Conservation (phyloP, 495 filamentous ascomycete species). For the Daldinia decipiens region DNA sequence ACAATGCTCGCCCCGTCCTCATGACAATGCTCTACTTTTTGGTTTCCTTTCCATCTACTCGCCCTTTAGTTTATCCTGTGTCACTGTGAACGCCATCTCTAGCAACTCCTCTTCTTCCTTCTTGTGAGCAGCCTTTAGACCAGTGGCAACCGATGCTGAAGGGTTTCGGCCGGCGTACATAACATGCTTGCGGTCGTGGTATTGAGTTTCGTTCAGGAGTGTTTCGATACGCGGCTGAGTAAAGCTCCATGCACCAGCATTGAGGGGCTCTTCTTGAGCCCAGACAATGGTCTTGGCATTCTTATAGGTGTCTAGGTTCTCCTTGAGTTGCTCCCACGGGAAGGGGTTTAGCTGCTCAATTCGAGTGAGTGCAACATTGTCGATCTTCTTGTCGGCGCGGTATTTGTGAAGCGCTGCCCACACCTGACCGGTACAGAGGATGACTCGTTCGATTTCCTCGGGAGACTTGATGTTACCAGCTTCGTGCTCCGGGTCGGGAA, state of each 20-base stretch:
- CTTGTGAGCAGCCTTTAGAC: constrained; percentile 84
- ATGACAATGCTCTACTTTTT: constrained; percentile 31
- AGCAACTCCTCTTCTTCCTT: constrained; percentile 96
- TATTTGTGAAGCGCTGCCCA: constrained; percentile 91
- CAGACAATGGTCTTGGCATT: constrained; percentile 97
- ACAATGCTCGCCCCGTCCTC: constrained; percentile 28
- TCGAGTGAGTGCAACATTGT: constrained; percentile 90
- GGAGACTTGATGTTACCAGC: constrained; percentile 74
- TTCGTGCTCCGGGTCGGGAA: constrained; percentile 84
- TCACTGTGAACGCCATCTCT: constrained; percentile 72
- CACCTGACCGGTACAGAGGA: constrained; percentile 95
- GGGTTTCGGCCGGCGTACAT: constrained; percentile 95
- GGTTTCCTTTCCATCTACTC: constrained; percentile 58
- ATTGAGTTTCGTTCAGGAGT: constrained; percentile 85
- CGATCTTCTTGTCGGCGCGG: constrained; percentile 82
- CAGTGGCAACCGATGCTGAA: constrained; percentile 91
- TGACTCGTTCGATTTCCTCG: constrained; percentile 91
- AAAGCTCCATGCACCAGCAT: constrained; percentile 95
- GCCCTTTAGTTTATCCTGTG: constrained; percentile 76
- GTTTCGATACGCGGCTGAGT: constrained; percentile 96
- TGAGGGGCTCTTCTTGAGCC: constrained; percentile 96
- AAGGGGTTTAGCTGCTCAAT: constrained; percentile 98
- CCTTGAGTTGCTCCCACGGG: constrained; percentile 95
- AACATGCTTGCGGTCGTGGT: constrained; percentile 93
- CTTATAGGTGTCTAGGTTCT: constrained; percentile 95